These are phyloP conservation scores for Cairneyella variabilis DNA, from an alignment of 495 filamentous ascomycete species.

Conservation along the genomic window DNA sequence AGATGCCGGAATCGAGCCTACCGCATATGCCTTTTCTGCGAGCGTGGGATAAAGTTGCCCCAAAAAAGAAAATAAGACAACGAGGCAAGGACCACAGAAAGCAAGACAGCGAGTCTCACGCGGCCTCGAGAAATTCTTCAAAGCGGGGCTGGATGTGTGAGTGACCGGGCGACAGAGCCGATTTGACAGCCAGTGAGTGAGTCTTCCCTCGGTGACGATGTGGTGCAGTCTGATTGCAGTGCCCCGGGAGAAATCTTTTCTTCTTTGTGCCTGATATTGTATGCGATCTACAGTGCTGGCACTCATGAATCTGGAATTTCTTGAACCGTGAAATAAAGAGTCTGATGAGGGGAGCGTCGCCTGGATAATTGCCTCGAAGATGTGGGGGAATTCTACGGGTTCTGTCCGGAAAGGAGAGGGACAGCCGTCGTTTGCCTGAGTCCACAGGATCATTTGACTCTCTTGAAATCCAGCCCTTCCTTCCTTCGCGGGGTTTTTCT, in stretches of 20 bases:
- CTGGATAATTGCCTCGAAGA: not conserved
- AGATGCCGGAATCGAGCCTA: not conserved
- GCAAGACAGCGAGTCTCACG: not conserved
- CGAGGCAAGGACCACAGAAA: not conserved
- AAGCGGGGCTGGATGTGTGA: slow-evolving; percentile 10
- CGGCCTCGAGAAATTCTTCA: not conserved
- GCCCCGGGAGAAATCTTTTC: not conserved
- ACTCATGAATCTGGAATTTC: not conserved
- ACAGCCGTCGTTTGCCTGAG: too few species aligned
- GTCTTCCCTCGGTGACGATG: not conserved
- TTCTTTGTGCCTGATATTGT: slow-evolving; percentile 7
- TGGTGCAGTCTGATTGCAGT: not conserved
- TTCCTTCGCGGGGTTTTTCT: not conserved
- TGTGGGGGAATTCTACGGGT: not conserved
- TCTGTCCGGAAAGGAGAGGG: not conserved
- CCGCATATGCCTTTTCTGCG: not conserved
- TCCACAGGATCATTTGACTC: slow-evolving; percentile 5
- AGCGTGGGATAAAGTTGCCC: not conserved
- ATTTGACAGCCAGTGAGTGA: not conserved
- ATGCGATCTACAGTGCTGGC: not conserved
- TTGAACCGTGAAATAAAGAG: not conserved
- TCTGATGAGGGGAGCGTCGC: not conserved
- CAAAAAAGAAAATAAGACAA: not conserved
- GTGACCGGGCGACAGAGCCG: slow-evolving; percentile 1
- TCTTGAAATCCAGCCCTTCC: too few species aligned